Base-by-base conservation (phyloP, 345 rosid genomes). In the Syzygium aromaticum region DNA sequence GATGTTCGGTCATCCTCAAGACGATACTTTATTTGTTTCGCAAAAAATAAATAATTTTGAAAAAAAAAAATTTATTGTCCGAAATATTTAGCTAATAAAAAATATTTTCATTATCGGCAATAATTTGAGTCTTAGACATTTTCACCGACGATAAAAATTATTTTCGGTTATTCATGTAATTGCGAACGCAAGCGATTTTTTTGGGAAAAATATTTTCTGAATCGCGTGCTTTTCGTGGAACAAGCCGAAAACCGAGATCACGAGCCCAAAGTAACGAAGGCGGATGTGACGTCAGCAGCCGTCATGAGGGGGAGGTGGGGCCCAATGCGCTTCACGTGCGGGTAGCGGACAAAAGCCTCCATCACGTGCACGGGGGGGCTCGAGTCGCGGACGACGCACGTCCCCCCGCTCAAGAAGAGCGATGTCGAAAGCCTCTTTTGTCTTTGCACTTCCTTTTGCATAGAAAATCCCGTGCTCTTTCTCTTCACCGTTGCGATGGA, bases 101-200 rank as follows among this genome's bases (percentile, higher is more conserved):
- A 17, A 19, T 5, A 3, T 7, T 19, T 19, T 17, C 6, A 7
- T 19, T 54, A 54, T 7, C 9, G 57, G 2, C 25, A 3, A 6
- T 3, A 54, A 54, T 54, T 22, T 0, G 1, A 7, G 4, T 17
- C 3, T 38, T 0, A 8, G 33, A 33, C 0, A 33, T 67, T 33
- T 67, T 67, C 25, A 8, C 1, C 1, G 3, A 1, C 1, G 0
- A 15, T 8, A 1, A 17, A 17, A 30, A 38, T 30, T 3, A n/a
- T 67, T 2, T 30, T 33, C 21, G 8, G 8, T 33, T 8, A 2
- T 64, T 8, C 1, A 16, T 64, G 7, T 28, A 13, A 13, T 27
- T 12, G 27, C 2, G 16, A 2, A 1, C 10, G 3, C 7, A 0
- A n/a, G 14, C 28, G 14, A 0, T 52, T 19, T 5, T 15, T 14